Evolutionary conservation across 495 filamentous ascomycete genomes (phyloP), one percentile per base, ranked within the genome.

Genomic region (Tuber calosporum): DNA sequence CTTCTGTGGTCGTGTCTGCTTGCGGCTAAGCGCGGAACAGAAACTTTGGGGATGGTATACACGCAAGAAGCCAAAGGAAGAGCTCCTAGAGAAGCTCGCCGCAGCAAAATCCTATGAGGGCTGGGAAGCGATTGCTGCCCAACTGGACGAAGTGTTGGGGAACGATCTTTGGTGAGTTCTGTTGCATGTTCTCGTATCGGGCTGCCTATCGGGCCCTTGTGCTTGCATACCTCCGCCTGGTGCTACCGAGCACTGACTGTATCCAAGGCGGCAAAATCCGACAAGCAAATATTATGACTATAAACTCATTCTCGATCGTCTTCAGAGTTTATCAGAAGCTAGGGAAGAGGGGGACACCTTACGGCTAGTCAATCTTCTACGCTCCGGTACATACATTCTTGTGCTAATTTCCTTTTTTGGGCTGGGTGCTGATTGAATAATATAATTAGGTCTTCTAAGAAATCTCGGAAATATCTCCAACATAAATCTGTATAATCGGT

Each of bases 391-490:
- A 69, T 73, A 41, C 53, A 36, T 48, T 48, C 9, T 9, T 8
- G 34, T 43, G 22, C 17, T 1, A 70, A 38, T 15, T 4, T 20
- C n/a, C 4, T 34, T 37, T 43, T 22, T 40, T 40, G 62, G 30
- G 26, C 26, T 26, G 53, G 53, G 53, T 34, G 53, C 53, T 62
- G 26, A 62, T 62, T 62, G 19, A 34, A 34, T 62, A 5, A 11
- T 4, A 26, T 58, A 30, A 58, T 58, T 30, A 78, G 93, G 94
- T 9, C 87, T 97, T 7, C 91, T 98, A 66, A 89, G 94, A 38
- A 97, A 97, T 77, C 85, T 97, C 13, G 94, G 93, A 43, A 95
- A 97, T 78, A 97, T 98, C 73, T 92, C 92, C 1, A 86, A 89
- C 3, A 88, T 91, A n/a, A 90, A 89, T 74, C 83, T 98, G 3